Evolutionary conservation across 768 basidiomycete species (phyloP).

Genomic region (Auriscalpium microsporum): DNA sequence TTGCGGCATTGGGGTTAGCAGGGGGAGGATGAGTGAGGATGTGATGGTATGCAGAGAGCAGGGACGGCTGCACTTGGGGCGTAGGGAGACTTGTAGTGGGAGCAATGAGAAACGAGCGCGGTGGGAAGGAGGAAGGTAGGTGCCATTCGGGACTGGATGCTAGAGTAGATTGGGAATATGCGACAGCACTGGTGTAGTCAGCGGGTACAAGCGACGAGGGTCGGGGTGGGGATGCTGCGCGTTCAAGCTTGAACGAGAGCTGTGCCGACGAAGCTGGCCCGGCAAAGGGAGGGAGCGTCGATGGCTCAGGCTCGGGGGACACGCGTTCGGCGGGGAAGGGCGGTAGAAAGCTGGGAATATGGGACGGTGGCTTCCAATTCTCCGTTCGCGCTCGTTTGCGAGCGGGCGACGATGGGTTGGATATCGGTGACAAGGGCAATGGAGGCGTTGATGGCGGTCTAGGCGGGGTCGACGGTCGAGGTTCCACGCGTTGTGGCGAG

Average conservation of each 20-base stretch:
- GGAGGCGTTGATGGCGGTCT: slow-evolving; percentile 29
- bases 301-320: slow-evolving; percentile 23
- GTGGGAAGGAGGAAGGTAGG: slow-evolving; percentile 33
- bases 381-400: slow-evolving; percentile 50
- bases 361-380: slow-evolving; percentile 52
- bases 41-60: slow-evolving; percentile 66
- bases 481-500: slow-evolving; percentile 5
- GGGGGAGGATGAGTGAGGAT: slow-evolving; percentile 65
- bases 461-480: slow-evolving; percentile 11
- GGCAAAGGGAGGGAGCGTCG: slow-evolving; percentile 28
- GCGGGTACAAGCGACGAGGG: slow-evolving; percentile 39
- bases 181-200: slow-evolving; percentile 63
- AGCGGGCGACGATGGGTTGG: slow-evolving; percentile 48
- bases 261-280: slow-evolving; percentile 26
- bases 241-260: slow-evolving; percentile 28
- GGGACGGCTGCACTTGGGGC: slow-evolving; percentile 53
- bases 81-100: slow-evolving; percentile 27
- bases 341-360: slow-evolving; percentile 61
- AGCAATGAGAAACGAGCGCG: slow-evolving; percentile 2
- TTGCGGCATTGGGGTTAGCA: slow-evolving; percentile 37
- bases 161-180: slow-evolving; percentile 67
- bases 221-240: slow-evolving; percentile 32
- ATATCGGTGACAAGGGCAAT: slow-evolving; percentile 48
- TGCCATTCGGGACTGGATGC: slow-evolving; percentile 62
- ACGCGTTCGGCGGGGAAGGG: slow-evolving; percentile 45